phyloP scores from a whole-genome alignment of 164 flowering plant genomes.

The Tetracentron sinense region DNA sequence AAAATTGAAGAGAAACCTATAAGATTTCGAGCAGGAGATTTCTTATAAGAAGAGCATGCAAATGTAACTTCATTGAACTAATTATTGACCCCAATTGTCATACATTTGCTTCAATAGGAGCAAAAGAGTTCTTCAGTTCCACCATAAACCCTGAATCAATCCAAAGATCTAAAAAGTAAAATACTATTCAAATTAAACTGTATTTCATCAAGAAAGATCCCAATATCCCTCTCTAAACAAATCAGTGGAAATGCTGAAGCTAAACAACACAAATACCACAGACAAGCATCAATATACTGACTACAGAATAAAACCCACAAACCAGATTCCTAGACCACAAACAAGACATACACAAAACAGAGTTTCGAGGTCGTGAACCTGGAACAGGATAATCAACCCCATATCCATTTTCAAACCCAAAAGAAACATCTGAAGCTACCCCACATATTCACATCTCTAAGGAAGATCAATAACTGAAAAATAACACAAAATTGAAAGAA shows the following conservation, averaged over 20 bases:
- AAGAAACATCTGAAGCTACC: not conserved
- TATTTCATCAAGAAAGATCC: constrained; percentile 1
- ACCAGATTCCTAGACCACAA: not conserved
- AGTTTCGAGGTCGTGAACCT: constrained; percentile 1
- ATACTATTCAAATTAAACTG: not conserved
- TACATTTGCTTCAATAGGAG: constrained; percentile 4
- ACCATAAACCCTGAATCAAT: too few species aligned
- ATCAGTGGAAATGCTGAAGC: not conserved
- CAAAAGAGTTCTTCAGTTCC: not conserved
- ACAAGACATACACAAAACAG: not conserved
- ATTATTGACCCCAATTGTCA: not conserved
- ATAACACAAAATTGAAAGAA: constrained; percentile 9
- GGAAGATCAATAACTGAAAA: not conserved
- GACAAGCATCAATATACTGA: not conserved
- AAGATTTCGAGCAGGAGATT: too few species aligned
- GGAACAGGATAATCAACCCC: not conserved
- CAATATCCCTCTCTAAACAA: not conserved
- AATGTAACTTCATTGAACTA: too few species aligned
- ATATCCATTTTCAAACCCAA: constrained; percentile 2
- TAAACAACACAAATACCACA: not conserved
- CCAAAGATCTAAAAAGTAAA: not conserved
- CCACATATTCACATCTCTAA: constrained; percentile 2
- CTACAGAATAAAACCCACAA: not conserved
- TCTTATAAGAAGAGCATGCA: too few species aligned
- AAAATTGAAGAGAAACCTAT: not conserved